Percentiles rank a stretch among this genome's conserved stretches.
Evolutionary conservation across 805 yeast species (phyloP).

Genomic region (Peterozyma xylosa): DNA sequence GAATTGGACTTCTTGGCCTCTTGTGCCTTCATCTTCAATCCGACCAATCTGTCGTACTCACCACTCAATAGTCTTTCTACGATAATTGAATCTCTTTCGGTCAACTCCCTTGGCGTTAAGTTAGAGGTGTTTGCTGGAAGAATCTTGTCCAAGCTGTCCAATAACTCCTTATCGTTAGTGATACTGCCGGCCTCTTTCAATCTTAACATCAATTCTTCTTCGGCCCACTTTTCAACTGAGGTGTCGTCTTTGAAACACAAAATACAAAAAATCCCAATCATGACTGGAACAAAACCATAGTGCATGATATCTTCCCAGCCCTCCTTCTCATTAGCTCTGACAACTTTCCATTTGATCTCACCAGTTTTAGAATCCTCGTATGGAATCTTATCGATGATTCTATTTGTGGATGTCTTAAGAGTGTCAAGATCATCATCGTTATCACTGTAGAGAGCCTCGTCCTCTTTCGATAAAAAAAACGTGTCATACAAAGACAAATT

Average conservation of each 20-base stretch:
- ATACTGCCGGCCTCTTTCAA: conserved; percentile 58
- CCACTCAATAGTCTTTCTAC: conserved; percentile 79
- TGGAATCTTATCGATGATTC: conserved; percentile 77
- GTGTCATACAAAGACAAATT: conserved; percentile 42
- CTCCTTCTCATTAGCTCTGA: conserved; percentile 69
- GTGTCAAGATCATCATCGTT: conserved; percentile 55
- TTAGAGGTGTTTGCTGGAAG: conserved; percentile 37
- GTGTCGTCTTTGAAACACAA: conserved; percentile 40
- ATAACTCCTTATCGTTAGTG: conserved; percentile 46
- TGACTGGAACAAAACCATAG: conserved; percentile 65
- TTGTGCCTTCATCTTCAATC: conserved; percentile 39
- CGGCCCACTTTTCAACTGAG: conserved; percentile 69
- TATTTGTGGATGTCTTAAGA: conserved; percentile 50
- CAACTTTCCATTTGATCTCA: conserved; percentile 68
- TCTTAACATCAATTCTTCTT: conserved; percentile 72
- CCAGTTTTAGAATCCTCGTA: conserved; percentile 75
- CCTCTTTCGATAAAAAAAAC: conserved; percentile 41
- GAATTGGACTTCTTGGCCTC: no score
- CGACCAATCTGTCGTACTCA: conserved; percentile 68
- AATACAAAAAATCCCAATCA: conserved; percentile 46
- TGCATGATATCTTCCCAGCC: conserved; percentile 81
- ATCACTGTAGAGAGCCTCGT: conserved; percentile 46
- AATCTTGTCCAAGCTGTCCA: conserved; percentile 29
- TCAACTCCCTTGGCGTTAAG: conserved; percentile 47
- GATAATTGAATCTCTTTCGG: conserved; percentile 66